Percentiles rank a stretch among this genome's conserved stretches.
These are phyloP conservation scores for Colletotrichum sp. DNA, from an alignment of 2,329 filamentous ascomycete genomes.

Conservation along the genomic window DNA sequence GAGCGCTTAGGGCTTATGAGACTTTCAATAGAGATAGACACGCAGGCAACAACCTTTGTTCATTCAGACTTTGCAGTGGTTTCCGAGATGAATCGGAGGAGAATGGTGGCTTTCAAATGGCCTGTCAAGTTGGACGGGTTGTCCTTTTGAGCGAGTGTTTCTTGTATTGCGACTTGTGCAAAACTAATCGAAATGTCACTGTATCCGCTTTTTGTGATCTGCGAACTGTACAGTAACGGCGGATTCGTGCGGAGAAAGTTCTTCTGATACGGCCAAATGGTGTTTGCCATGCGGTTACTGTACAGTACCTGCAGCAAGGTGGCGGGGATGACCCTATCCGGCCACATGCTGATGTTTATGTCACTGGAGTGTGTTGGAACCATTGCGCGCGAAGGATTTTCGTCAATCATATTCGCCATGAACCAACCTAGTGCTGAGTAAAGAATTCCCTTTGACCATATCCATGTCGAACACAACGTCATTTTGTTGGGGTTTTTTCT, in stretches of 20 bases:
- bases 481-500: rapidly evolving
- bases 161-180: background rate
- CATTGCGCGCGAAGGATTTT: rapidly evolving
- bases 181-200: background rate
- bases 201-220: background rate
- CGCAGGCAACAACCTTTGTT: background rate
- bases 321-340: background rate
- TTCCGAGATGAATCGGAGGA: background rate
- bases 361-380: background rate
- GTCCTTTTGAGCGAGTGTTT: background rate
- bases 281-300: background rate
- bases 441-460: rapidly evolving
- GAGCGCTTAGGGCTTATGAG: background rate
- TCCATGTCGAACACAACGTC: rapidly evolving
- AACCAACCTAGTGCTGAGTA: background rate
- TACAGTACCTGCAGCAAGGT: background rate
- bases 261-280: background rate
- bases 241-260: background rate
- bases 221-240: background rate
- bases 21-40: background rate
- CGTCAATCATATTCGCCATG: background rate
- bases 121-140: background rate
- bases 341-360: background rate
- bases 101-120: background rate
- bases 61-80: background rate